Evolutionary conservation across 2,329 filamentous ascomycete species (phyloP), one percentile per base, ranked within the genome.

Genomic region (Huntiella omanensis): DNA sequence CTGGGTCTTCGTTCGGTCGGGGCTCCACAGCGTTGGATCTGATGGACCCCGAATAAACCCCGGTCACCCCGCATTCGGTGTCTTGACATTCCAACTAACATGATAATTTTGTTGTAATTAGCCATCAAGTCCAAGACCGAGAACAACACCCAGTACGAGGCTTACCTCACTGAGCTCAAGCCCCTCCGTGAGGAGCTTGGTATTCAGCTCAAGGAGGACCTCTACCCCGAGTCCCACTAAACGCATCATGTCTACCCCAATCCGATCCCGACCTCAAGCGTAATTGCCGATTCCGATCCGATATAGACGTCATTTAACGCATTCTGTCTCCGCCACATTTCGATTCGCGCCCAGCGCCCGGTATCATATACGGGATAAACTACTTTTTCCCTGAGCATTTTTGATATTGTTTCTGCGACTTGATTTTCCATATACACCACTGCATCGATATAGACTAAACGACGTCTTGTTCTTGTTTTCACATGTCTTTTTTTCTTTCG

Each of bases 91-190:
- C 12, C 19, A 10, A 38, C 41, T 43, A 44, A 45, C 34, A 39
- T 19, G 8, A 28, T 28, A 3, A 28, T 28, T 28, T 28, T 28
- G 8, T 10, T 32, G 8, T 35, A n/a, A 48, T 53, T 53, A 94
- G 87, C 88, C 60, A 82, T 98, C 75, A 95, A 94, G 72, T 84
- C 86, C 67, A 98, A 98, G 78, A 91, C 96, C 57, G 91, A 98
- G 77, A 98, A 93, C 77, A 81, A 85, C 67, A 76, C 77, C 60
- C 91, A 98, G 71, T 98, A 98, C 71, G 75, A 95, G 61, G 81
- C 94, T 71, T 95, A 93, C 68, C 78, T 98, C 52, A 73, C 83
- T 60, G 84, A 94, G 70, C 84, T 98, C 56, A 85, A 93, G 73
- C 73, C 80, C 54, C 72, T 96, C 59, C 80, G 87, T 59, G 84